These are phyloP conservation scores for Ascosphaera acerosa DNA, from an alignment of 2,329 filamentous ascomycete genomes.

Conservation along the genomic window DNA sequence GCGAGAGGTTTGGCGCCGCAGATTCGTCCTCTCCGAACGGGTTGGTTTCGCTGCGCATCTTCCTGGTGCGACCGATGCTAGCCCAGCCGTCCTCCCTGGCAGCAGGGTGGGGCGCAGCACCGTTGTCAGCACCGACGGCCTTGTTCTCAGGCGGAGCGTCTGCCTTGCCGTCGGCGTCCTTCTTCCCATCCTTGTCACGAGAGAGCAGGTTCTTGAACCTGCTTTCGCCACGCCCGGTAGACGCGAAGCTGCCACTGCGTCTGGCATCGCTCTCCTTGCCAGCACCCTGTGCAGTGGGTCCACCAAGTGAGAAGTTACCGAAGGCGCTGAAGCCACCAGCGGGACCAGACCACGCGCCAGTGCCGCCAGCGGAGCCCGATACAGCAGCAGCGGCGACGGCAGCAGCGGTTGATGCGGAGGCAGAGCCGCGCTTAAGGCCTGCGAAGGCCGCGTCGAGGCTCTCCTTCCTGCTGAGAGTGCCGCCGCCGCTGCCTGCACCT, in stretches of 20 bases:
- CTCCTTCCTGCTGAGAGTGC: constrained; percentile 17
- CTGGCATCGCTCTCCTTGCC: constrained; percentile 42
- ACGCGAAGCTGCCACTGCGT: constrained; percentile 35
- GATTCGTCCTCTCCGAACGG: constrained; percentile 27
- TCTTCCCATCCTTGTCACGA: constrained; percentile 24
- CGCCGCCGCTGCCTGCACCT: constrained; percentile 8
- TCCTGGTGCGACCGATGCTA: constrained; percentile 20
- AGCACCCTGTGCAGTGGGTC: constrained; percentile 25
- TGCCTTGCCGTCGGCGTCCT: constrained; percentile 39
- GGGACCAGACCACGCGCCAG: background rate
- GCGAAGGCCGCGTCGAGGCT: background rate
- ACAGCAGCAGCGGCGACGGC: background rate
- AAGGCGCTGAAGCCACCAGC: constrained; percentile 32
- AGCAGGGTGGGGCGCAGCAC: constrained; percentile 22
- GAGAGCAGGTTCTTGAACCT: constrained; percentile 65
- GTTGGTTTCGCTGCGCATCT: constrained; percentile 24
- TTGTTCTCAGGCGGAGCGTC: constrained; percentile 28
- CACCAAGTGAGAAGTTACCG: constrained; percentile 56
- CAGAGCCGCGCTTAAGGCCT: background rate
- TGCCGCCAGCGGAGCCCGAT: too few relatives aligned
- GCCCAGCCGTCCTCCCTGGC: constrained; percentile 21
- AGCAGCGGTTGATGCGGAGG: background rate
- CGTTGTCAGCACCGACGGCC: constrained; percentile 27
- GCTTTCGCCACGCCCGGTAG: constrained; percentile 40
- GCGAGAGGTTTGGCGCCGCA: background rate